A percentile compares a stretch with the other conserved stretches of the same genome.
Conservation (phyloP, 257 asterid genomes). For the Voacanga thouarsii region DNA sequence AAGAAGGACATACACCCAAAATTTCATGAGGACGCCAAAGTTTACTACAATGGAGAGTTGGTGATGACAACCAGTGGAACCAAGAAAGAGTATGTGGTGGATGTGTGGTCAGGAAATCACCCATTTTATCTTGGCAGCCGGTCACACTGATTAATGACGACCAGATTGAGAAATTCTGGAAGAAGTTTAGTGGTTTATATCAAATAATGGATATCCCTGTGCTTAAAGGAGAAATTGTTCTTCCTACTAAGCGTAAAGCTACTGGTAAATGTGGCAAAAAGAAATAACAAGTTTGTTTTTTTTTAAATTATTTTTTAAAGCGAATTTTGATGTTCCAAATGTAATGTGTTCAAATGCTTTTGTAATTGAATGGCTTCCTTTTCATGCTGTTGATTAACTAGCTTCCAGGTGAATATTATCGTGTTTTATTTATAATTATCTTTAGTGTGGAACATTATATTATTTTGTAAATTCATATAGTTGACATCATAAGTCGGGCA, state of each 20-base stretch:
- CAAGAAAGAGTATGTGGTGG: conserved; percentile 83
- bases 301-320: background rate
- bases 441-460: background rate
- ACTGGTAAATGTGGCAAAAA: conserved; percentile 47
- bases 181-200: conserved; percentile 62
- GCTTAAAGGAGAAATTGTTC: conserved; percentile 86
- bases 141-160: conserved; percentile 65
- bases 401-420: background rate
- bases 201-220: conserved; percentile 74
- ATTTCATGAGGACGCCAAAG: conserved; percentile 71
- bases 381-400: background rate
- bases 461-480: background rate
- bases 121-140: conserved; percentile 91
- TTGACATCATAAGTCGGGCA: background rate
- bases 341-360: background rate
- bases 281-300: conserved; percentile 42
- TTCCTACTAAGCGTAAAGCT: conserved; percentile 72
- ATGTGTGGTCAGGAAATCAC: conserved; percentile 98
- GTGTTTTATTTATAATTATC: too few relatives aligned
- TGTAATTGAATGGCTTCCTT: background rate
- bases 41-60: conserved; percentile 85
- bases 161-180: conserved; percentile 83
- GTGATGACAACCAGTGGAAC: conserved; percentile 97
- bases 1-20: conserved; percentile 88
- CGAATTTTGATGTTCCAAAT: background rate